Base-by-base conservation (phyloP, 495 filamentous ascomycete genomes). In the Neurospora sp. region DNA sequence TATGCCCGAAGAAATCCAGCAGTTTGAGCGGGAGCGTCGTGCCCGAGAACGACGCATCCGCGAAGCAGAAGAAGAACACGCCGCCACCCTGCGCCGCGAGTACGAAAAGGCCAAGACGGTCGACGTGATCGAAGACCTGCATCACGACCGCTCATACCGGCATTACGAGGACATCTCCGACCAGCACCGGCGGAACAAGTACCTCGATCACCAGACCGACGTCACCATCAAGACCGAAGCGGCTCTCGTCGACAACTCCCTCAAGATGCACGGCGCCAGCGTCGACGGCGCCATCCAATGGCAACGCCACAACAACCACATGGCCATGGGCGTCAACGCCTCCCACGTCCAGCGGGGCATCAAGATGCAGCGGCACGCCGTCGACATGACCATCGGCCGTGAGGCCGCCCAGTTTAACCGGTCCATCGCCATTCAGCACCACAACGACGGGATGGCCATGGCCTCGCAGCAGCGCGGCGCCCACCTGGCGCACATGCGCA, bases 21-120 rank as follows among this genome's bases (percentile, higher is more conserved):
- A 80, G 12, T 80, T 82, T 69, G 83, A 85, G 70, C 77, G 80
- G 38, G 78, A 82, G 31, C 82, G 81, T 16, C 78, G 79, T 31
- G 76, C 77, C 4, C 77, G 81, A 5, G 78, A 82, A 44, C 76
- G 76, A 8, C 81, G 79, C 0, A 73, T 79, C 12, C 77, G 75
- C 16, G 73, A 75, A 39, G 74, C 77, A 1, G 76, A 81, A 31
- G 78, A 83, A 70, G 79, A 80, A 1, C 79, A 83, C 49, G 70
- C 54, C 20, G 73, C 74, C 16, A 72, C 79, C 6, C 76, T 84
- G 8, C 79, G 78, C 31, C 79, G 81, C 16, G 81, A 80, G 62
- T 75, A 75, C 5, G 80, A 82, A 27, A 80, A 81, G 20, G 81
- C 78, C 10, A 78, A 81, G 69, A 79, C 78, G 60, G 27, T 69